These are phyloP conservation scores for Avena eriantha DNA, from an alignment of 176 grass and related monocot genomes.

Conservation along the genomic window DNA sequence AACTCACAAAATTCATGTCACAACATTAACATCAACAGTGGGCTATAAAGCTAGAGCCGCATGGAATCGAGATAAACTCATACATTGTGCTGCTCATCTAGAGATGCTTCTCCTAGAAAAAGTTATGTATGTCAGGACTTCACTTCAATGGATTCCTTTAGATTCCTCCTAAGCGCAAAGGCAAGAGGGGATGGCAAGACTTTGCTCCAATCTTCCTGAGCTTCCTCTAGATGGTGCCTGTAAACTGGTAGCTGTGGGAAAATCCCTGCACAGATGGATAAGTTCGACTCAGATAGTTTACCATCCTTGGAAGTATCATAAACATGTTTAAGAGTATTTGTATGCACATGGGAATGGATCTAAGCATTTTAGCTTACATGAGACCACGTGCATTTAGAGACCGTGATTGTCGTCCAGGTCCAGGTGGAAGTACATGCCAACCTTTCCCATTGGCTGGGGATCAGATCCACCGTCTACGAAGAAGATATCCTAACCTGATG, in stretches of 20 bases:
- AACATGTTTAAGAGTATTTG: neutral
- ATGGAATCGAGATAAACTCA: neutral
- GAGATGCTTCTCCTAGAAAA: neutral
- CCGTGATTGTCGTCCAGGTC: constrained; percentile 79
- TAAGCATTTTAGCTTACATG: constrained; percentile 55
- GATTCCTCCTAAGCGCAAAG: constrained; percentile 76
- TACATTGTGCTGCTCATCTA: neutral
- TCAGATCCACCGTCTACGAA: constrained; percentile 80
- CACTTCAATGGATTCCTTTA: constrained; percentile 67
- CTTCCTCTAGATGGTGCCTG: constrained; percentile 82
- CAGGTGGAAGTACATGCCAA: constrained; percentile 91
- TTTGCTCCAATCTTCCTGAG: constrained; percentile 85
- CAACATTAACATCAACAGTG: neutral
- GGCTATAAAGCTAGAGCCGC: constrained; percentile 11
- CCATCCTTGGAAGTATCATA: neutral
- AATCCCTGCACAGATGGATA: constrained; percentile 54
- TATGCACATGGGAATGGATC: neutral
- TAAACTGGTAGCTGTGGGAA: constrained; percentile 36
- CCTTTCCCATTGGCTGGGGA: constrained; percentile 90
- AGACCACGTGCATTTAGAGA: constrained; percentile 84
- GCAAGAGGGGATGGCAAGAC: constrained; percentile 86
- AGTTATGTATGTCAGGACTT: neutral
- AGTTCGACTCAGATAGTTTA: neutral
- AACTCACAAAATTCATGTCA: neutral
- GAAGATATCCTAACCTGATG: constrained; percentile 82